A percentile compares a stretch with the other conserved stretches of the same genome.
Conservation (phyloP, 352 stramenopile species). For the Globisporangium parvum region DNA sequence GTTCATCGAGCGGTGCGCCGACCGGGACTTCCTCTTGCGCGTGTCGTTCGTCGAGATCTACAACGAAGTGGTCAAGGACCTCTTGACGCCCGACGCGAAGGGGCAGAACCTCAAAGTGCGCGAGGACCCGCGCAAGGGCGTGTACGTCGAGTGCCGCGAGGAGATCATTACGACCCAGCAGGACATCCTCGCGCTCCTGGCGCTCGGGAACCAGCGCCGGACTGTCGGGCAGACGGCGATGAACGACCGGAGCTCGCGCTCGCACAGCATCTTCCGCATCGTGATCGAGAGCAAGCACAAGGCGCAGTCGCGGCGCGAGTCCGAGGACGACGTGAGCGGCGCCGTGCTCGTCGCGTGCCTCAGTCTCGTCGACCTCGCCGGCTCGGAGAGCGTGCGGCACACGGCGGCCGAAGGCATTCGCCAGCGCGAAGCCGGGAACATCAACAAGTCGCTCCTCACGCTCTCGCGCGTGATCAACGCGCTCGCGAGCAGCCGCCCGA, state of each 20-base stretch:
- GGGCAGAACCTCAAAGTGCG: conserved; percentile 73
- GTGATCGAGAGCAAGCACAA: conserved; percentile 83
- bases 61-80: conserved; percentile 97
- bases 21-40: conserved; percentile 93
- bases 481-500: conserved; percentile 38
- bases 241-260: conserved; percentile 78
- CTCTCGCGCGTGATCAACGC: conserved; percentile 93
- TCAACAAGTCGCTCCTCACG: conserved; percentile 95
- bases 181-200: conserved; percentile 50
- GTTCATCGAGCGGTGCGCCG: conserved; percentile 65
- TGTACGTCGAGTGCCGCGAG: conserved; percentile 96
- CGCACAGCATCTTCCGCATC: conserved; percentile 80
- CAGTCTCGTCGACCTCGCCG: conserved; percentile 97
- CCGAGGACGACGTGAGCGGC: conserved; percentile 66
- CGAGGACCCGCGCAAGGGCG: conserved; percentile 92
- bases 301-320: conserved; percentile 29
- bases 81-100: conserved; percentile 75
- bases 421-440: conserved; percentile 95
- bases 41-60: conserved; percentile 99
- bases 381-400: conserved; percentile 94
- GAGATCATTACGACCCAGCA: conserved; percentile 87
- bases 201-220: conserved; percentile 59
- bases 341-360: conserved; percentile 92
- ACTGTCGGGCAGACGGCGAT: conserved; percentile 68
- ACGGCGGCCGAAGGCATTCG: conserved; percentile 92